Evolutionary conservation across 164 flowering plant genomes (phyloP), one percentile per base, ranked within the genome.

Genomic region (Akebia trifoliata): DNA sequence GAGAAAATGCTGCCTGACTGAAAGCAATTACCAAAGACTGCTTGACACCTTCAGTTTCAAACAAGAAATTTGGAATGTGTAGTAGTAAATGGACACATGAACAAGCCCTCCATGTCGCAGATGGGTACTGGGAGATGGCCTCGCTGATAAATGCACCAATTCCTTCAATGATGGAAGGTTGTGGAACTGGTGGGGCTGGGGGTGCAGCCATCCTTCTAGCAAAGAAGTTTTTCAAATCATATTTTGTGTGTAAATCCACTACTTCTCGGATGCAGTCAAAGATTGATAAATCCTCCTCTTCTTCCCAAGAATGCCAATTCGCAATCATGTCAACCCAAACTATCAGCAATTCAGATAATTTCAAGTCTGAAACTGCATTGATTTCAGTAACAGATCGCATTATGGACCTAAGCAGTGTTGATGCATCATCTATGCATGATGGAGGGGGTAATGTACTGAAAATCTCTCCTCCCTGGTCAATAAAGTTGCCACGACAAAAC

Each of bases 301-400:
- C 95, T 68, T 87, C 95, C 96, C 92, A 85, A 36, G 80, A 81
- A 71, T 87, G 82, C 92, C 90, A 88, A 25, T 83, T 83, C 12
- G 90, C 81, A 69, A 88, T 77, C 54, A 83, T 52, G 38, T 72
- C 72, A 64, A 85, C 75, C 92, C 96, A 88, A 65, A 76, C 75
- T 47, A 60, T 43, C 22, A 88, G 61, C 51, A 88, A 54, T 24
- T 85, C 86, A 2, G 74, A 57, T 29, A 88, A 51, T 72, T 70
- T 79, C 50, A 84, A 70, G 44, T 83, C 85, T 50, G 26, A 38
- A 59, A 76, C 63, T 6, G 37, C 51, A 59, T 61, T 36, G 36
- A 51, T 59, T 62, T 59, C 64, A 25, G 72, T 64, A 56, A 79
- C 68, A 61, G 76, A 76, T 57, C 59, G 71, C 72, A 82, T 62